Conservation (phyloP, 805 yeast species). For the Myxozyma sirexii region DNA sequence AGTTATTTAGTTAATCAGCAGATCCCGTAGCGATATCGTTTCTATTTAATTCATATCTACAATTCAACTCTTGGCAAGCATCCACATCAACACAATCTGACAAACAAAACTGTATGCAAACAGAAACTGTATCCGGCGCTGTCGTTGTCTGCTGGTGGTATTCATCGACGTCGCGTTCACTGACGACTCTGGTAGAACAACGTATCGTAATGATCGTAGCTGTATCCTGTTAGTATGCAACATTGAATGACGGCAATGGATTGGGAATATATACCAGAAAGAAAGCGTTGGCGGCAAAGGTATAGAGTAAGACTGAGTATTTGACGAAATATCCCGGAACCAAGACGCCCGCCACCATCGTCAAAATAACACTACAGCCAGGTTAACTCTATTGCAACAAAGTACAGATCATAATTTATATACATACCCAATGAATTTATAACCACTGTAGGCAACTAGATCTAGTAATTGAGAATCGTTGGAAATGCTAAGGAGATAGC, state of each 20-base stretch:
- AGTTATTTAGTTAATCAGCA: no score
- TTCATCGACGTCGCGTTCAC: constrained; percentile 47
- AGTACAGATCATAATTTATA: constrained; percentile 43
- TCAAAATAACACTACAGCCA: constrained; percentile 42
- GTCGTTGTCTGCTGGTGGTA: constrained; percentile 67
- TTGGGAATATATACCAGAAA: constrained; percentile 39
- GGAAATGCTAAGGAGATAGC: constrained; percentile 65
- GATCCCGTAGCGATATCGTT: no score
- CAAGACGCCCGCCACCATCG: constrained; percentile 42
- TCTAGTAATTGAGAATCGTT: constrained; percentile 64
- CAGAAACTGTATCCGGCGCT: constrained; percentile 82
- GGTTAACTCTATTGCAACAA: constrained; percentile 45
- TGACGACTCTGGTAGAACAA: constrained; percentile 62
- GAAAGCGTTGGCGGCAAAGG: constrained; percentile 59
- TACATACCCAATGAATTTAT: constrained; percentile 83
- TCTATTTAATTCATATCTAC: not conserved
- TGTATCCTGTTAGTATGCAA: constrained; percentile 52
- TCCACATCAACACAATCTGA: constrained; percentile 75
- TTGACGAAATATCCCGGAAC: constrained; percentile 46
- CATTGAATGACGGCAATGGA: constrained; percentile 52
- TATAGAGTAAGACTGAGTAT: constrained; percentile 54
- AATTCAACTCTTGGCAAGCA: constrained; percentile 49
- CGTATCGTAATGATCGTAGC: constrained; percentile 60
- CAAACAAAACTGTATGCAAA: constrained; percentile 81
- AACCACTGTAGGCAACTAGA: constrained; percentile 85